phyloP scores from a whole-genome alignment of 345 rosid species.

The Populus alba region DNA sequence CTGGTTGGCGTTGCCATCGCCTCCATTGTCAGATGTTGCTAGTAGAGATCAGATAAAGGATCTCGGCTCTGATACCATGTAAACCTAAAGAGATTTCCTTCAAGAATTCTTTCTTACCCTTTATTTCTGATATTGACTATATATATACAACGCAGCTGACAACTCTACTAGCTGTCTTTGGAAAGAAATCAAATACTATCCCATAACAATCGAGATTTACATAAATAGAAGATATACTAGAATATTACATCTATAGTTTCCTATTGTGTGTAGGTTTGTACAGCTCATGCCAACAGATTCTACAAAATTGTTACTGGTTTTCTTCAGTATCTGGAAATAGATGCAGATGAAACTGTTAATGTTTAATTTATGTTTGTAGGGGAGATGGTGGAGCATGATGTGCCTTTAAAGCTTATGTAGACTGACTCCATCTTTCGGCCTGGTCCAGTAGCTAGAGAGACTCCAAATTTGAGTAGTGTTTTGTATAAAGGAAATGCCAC shows the following conservation, averaged over 20 bases:
- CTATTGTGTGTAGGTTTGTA: too few relatives aligned
- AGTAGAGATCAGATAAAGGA: not conserved
- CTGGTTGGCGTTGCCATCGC: not conserved
- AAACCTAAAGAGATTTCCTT: too few relatives aligned
- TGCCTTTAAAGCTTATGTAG: slow-evolving; percentile 63
- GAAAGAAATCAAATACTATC: too few relatives aligned
- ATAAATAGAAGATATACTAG: too few relatives aligned
- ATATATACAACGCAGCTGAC: rapidly evolving
- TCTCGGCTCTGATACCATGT: not conserved
- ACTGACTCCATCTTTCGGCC: slow-evolving; percentile 62
- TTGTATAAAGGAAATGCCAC: too few relatives aligned
- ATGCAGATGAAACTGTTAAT: not conserved
- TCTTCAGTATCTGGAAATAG: not conserved
- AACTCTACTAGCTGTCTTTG: too few relatives aligned
- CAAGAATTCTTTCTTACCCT: rapidly evolving
- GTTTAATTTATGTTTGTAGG: slow-evolving; percentile 31
- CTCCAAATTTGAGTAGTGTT: not conserved
- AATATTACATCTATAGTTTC: too few relatives aligned
- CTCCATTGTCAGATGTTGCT: too few relatives aligned
- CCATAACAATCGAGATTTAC: too few relatives aligned
- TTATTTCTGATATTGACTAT: rapidly evolving
- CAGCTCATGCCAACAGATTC: too few relatives aligned
- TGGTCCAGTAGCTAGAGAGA: slow-evolving; percentile 62
- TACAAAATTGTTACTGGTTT: not conserved
- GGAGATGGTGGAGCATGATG: slow-evolving; percentile 59